A percentile compares a stretch with the other conserved stretches of the same genome.
phyloP scores from a whole-genome alignment of 495 filamentous ascomycete genomes.

The Penicillium odoratum region DNA sequence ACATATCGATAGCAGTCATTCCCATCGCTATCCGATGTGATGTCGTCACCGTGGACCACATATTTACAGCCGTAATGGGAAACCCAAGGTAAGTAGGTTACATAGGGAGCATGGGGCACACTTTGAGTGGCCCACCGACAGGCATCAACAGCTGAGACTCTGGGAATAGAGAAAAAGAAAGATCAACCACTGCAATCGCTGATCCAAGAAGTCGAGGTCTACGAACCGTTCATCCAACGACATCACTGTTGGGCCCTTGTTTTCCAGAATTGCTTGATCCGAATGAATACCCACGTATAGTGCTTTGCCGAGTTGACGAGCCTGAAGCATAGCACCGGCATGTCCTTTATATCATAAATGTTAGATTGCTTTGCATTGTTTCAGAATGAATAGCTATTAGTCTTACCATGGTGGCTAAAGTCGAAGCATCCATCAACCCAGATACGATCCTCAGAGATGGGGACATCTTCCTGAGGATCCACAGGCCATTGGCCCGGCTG shows the following conservation, averaged over 20 bases:
- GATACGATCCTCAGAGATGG: constrained; percentile 68
- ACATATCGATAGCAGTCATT: constrained; percentile 98
- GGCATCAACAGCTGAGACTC: constrained; percentile 81
- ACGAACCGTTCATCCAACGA: constrained; percentile 77
- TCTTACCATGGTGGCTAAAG: constrained; percentile 90
- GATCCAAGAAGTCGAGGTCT: constrained; percentile 4
- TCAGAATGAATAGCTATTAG: not conserved
- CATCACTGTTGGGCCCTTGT: constrained; percentile 99
- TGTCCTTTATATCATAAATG: constrained; percentile 59
- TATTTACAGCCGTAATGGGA: constrained; percentile 90
- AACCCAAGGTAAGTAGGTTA: constrained; percentile 91
- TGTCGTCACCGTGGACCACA: constrained; percentile 90
- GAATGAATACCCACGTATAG: constrained; percentile 91
- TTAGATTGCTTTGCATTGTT: not conserved
- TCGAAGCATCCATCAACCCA: constrained; percentile 99
- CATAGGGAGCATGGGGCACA: constrained; percentile 87
- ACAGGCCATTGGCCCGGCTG: constrained; percentile 62
- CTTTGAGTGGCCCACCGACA: constrained; percentile 90
- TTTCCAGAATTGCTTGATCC: constrained; percentile 89
- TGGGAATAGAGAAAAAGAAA: constrained; percentile 22
- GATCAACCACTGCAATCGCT: constrained; percentile 15
- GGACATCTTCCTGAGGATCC: constrained; percentile 62
- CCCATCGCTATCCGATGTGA: constrained; percentile 79
- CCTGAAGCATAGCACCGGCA: constrained; percentile 94
- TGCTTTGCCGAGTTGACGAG: constrained; percentile 79